A percentile compares a stretch with the other conserved stretches of the same genome.
Evolutionary conservation across 331 rosid genomes (phyloP).

Genomic region (Spiraea crenata): DNA sequence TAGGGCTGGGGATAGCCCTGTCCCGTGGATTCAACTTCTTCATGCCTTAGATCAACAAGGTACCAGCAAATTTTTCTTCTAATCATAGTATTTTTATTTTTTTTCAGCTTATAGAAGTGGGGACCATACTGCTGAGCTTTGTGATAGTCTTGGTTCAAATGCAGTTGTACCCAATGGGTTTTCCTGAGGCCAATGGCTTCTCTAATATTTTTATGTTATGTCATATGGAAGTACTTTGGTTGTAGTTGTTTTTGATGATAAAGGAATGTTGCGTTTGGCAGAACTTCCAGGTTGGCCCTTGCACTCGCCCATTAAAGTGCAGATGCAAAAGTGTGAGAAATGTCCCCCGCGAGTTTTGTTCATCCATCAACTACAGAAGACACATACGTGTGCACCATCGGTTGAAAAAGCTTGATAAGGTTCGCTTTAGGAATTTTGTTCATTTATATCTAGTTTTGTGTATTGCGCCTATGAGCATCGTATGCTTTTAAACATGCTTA

Average conservation of each 20-base stretch:
- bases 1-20: constrained; percentile 65
- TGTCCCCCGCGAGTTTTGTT: constrained; percentile 82
- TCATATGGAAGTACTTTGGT: constrained; percentile 8
- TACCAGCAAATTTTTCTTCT: constrained; percentile 26
- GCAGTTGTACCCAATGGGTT: not conserved
- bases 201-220: constrained; percentile 7
- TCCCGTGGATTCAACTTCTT: constrained; percentile 76
- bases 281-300: constrained; percentile 88
- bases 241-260: constrained; percentile 1
- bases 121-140: not conserved
- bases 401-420: constrained; percentile 85
- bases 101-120: constrained; percentile 5
- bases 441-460: not conserved
- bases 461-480: not conserved
- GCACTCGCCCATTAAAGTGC: constrained; percentile 74
- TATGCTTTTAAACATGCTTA: not conserved
- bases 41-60: constrained; percentile 93
- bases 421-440: constrained; percentile 25
- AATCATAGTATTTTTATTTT: not conserved
- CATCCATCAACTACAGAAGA: constrained; percentile 84
- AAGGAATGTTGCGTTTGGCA: constrained; percentile 34
- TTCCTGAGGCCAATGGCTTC: not conserved
- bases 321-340: constrained; percentile 84
- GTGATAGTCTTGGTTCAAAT: constrained; percentile 2
- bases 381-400: constrained; percentile 81